Percentiles rank a stretch among this genome's conserved stretches.
Conservation (phyloP, 2,329 filamentous ascomycete genomes). For the Paramyrothecium roridum region DNA sequence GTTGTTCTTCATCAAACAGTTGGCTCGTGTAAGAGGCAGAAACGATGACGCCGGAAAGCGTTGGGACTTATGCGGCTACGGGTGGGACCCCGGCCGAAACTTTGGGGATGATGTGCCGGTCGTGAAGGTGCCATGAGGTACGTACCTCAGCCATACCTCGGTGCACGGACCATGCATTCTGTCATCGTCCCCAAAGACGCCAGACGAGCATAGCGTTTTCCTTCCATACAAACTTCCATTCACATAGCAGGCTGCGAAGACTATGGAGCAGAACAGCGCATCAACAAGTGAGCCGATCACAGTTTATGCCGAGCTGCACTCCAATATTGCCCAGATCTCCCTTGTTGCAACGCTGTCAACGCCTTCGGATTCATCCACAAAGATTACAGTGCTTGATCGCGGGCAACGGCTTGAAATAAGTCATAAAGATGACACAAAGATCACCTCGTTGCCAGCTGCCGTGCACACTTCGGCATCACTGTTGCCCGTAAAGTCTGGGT, state of each 20-base stretch:
- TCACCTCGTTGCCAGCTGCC: conserved; percentile 39
- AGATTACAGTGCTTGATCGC: conserved; percentile 39
- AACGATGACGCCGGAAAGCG: background rate
- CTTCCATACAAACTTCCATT: no score
- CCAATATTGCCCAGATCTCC: conserved; percentile 63
- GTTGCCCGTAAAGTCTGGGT: conserved; percentile 29
- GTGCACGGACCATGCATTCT: background rate
- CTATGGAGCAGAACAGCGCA: conserved; percentile 9
- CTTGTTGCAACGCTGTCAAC: conserved; percentile 50
- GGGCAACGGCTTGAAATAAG: conserved; percentile 42
- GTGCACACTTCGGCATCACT: conserved; percentile 31
- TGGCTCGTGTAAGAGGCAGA: background rate
- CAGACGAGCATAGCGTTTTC: background rate
- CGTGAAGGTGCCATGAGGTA: background rate
- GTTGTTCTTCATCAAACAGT: conserved; percentile 13
- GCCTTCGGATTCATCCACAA: conserved; percentile 37
- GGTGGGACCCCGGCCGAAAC: background rate
- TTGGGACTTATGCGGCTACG: background rate
- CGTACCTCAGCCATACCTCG: background rate
- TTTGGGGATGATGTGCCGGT: background rate
- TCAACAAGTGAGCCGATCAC: conserved; percentile 15
- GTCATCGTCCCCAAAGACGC: no score
- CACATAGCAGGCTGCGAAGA: background rate
- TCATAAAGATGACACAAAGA: conserved; percentile 37
- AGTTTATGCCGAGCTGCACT: conserved; percentile 63